phyloP scores from a whole-genome alignment of 306 rosid genomes.

The Lathyrus aphaca region DNA sequence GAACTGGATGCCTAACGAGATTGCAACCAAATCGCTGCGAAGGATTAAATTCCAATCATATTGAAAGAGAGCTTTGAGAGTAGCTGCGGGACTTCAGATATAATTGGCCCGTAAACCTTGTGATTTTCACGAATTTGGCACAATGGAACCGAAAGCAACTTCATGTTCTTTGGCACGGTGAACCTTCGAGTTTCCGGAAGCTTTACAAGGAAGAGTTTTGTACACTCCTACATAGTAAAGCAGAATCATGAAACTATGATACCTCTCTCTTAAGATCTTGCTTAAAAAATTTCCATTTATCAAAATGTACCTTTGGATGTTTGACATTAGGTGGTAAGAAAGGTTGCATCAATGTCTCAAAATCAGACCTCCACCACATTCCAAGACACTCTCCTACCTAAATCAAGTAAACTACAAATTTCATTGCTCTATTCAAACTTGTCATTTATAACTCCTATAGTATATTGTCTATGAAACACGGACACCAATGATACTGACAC shows the following conservation, averaged over 20 bases:
- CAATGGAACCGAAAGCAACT: slow-evolving; percentile 81
- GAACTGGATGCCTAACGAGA: background rate
- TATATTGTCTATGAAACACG: too few relatives aligned
- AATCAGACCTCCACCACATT: slow-evolving; percentile 87
- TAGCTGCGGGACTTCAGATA: slow-evolving; percentile 76
- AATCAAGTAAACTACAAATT: slow-evolving; percentile 11
- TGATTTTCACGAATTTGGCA: slow-evolving; percentile 77
- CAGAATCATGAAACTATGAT: slow-evolving; percentile 25
- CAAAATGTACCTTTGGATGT: slow-evolving; percentile 66
- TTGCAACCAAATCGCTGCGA: background rate
- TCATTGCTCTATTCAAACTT: background rate
- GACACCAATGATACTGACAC: too few relatives aligned
- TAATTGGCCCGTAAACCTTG: slow-evolving; percentile 83
- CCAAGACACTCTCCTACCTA: slow-evolving; percentile 91
- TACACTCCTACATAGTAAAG: slow-evolving; percentile 66
- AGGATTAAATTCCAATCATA: slow-evolving; percentile 50
- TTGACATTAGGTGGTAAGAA: slow-evolving; percentile 60
- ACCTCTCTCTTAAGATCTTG: slow-evolving; percentile 4
- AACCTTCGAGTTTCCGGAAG: slow-evolving; percentile 71
- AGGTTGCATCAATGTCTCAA: slow-evolving; percentile 64
- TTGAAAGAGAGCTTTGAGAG: slow-evolving; percentile 76
- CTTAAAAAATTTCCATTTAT: background rate
- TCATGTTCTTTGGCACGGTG: slow-evolving; percentile 73
- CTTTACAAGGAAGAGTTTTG: slow-evolving; percentile 77
- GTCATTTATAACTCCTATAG: background rate